phyloP scores from a whole-genome alignment of 805 yeast genomes.

The Komagataella pseudopastoris region DNA sequence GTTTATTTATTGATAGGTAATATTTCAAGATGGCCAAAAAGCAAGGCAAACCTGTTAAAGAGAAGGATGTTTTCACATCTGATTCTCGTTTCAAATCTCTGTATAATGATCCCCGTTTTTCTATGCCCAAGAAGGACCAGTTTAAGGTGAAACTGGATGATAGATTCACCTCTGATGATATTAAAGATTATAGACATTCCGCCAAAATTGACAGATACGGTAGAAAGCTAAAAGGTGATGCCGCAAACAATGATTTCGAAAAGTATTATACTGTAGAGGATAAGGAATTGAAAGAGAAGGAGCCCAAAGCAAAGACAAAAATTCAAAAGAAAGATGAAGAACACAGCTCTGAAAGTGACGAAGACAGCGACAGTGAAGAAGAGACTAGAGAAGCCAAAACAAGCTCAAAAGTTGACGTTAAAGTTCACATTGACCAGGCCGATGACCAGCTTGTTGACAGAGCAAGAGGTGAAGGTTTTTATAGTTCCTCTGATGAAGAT shows the following conservation, averaged over 20 bases:
- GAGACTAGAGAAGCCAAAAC: constrained; percentile 15
- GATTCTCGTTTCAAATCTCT: constrained; percentile 75
- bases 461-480: constrained; percentile 55
- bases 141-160: constrained; percentile 71
- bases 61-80: constrained; percentile 23
- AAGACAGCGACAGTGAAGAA: constrained; percentile 10
- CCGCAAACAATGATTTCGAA: constrained; percentile 40
- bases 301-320: constrained; percentile 4
- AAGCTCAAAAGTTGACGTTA: neutral
- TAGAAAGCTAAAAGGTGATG: constrained; percentile 37
- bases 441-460: constrained; percentile 25
- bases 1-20: neutral
- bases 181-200: constrained; percentile 44
- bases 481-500: constrained; percentile 24
- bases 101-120: constrained; percentile 82
- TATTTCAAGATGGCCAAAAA: constrained; percentile 1
- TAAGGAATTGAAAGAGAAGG: constrained; percentile 5
- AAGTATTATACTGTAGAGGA: constrained; percentile 39
- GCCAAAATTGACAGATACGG: constrained; percentile 82
- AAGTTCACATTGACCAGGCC: constrained; percentile 4
- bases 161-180: constrained; percentile 60
- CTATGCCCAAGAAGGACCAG: constrained; percentile 53
- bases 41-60: constrained; percentile 2
- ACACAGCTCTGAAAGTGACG: constrained; percentile 7
- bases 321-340: constrained; percentile 3